Conservation (phyloP, 148 eudicot genomes). For the Arbutus unedo region DNA sequence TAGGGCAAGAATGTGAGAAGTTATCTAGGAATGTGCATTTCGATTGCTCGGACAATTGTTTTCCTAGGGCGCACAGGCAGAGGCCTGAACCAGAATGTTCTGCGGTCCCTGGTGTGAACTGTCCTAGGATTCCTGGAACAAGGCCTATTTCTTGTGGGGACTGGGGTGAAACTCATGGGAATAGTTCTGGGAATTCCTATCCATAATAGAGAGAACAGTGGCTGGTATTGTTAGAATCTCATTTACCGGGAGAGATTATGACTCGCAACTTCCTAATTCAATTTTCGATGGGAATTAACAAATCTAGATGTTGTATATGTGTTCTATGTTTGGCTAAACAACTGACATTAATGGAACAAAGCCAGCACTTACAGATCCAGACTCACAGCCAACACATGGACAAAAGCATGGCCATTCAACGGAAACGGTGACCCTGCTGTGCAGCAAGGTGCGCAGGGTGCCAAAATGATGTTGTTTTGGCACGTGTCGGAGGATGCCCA, state of each 20-base stretch:
- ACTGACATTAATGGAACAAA: no score
- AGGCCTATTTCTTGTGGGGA: constrained; percentile 64
- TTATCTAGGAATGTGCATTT: constrained; percentile 48
- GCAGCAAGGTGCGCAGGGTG: no score
- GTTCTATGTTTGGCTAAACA: background rate
- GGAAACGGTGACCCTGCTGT: no score
- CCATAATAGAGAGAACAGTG: constrained; percentile 26
- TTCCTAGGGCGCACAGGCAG: constrained; percentile 60
- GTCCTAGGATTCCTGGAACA: constrained; percentile 48
- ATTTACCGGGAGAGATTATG: background rate
- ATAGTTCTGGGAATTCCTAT: constrained; percentile 18
- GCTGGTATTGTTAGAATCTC: background rate
- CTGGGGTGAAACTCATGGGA: constrained; percentile 26
- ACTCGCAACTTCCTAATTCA: constrained; percentile 10
- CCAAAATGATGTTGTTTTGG: no score
- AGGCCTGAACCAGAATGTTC: constrained; percentile 70
- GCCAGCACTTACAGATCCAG: no score
- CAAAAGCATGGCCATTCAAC: no score
- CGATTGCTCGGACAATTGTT: constrained; percentile 68
- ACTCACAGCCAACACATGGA: no score
- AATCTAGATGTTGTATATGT: background rate
- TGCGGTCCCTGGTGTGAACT: constrained; percentile 41
- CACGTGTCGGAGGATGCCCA: no score
- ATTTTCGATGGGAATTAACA: background rate
- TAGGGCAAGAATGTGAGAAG: constrained; percentile 49